These are phyloP conservation scores for Pseudofabraea citricarpa DNA, from an alignment of 2,329 filamentous ascomycete species.

Conservation along the genomic window DNA sequence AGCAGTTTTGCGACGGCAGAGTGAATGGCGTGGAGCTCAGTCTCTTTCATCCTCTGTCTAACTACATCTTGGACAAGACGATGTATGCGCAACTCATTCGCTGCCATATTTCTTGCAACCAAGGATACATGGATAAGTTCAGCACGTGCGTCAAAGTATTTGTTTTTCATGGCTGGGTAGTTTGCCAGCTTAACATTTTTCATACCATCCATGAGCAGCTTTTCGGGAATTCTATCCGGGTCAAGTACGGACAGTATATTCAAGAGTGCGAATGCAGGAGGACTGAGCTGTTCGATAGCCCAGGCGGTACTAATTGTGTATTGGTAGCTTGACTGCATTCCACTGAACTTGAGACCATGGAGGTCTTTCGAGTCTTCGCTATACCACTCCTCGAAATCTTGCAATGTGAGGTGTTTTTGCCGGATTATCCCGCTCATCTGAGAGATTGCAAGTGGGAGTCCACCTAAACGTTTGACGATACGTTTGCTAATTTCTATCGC, in stretches of 20 bases:
- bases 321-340: conserved; percentile 4
- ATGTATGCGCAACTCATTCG: conserved; percentile 20
- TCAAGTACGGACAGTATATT: conserved; percentile 19
- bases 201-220: conserved; percentile 8
- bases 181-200: conserved; percentile 4
- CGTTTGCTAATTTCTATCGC: conserved; percentile 6
- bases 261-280: conserved; percentile 7
- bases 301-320: conserved; percentile 16
- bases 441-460: conserved; percentile 16
- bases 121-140: conserved; percentile 23
- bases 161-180: conserved; percentile 9
- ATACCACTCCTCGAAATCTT: conserved; percentile 4
- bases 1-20: conserved; percentile 10
- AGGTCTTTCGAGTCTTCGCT: conserved; percentile 4
- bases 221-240: conserved; percentile 18
- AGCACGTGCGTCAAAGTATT: conserved; percentile 18
- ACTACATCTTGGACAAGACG: conserved; percentile 24
- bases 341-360: not conserved
- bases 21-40: conserved; percentile 10
- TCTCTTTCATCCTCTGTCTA: conserved; percentile 14
- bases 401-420: conserved; percentile 9
- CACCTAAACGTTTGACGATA: conserved; percentile 10
- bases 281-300: conserved; percentile 14
- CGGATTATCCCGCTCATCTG: conserved; percentile 21
- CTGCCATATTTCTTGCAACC: conserved; percentile 16